Conservation (phyloP, 176 grass and related monocot species). For the Oryza coarctata region DNA sequence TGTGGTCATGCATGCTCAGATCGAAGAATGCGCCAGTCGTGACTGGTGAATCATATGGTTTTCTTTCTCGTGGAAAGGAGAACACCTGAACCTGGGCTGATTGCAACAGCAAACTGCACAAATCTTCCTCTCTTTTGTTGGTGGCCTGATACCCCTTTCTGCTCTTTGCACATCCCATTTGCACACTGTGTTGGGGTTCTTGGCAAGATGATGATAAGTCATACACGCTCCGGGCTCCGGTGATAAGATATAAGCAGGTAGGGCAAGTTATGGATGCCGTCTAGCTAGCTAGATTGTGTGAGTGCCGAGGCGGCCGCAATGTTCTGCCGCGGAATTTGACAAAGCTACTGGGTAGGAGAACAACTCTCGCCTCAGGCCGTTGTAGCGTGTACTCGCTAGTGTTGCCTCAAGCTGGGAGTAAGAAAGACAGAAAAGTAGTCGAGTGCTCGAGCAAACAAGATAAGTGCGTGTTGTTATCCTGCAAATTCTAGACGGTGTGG, state of each 20-base stretch:
- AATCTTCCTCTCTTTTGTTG: neutral
- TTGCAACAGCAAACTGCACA: neutral
- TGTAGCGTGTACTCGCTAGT: neutral
- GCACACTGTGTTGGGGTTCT: too few relatives aligned
- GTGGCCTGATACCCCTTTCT: neutral
- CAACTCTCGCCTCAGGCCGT: neutral
- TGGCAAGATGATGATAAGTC: neutral
- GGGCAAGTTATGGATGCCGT: neutral
- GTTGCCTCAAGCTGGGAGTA: neutral
- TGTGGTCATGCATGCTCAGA: neutral
- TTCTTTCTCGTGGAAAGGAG: neutral
- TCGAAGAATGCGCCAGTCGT: neutral
- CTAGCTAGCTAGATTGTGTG: neutral
- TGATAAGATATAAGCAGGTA: neutral
- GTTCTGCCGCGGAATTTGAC: constrained; percentile 8
- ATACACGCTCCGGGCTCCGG: neutral
- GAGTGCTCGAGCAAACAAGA: neutral
- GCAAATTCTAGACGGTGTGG: constrained; percentile 40
- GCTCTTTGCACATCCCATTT: neutral
- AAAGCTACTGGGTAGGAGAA: neutral
- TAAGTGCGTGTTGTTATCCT: constrained; percentile 7
- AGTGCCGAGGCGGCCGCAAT: neutral
- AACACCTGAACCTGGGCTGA: neutral
- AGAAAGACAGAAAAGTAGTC: constrained; percentile 9
- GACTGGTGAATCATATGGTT: constrained; percentile 13